Conservation (phyloP, 129 eudicot species). For the Glebionis coronaria region DNA sequence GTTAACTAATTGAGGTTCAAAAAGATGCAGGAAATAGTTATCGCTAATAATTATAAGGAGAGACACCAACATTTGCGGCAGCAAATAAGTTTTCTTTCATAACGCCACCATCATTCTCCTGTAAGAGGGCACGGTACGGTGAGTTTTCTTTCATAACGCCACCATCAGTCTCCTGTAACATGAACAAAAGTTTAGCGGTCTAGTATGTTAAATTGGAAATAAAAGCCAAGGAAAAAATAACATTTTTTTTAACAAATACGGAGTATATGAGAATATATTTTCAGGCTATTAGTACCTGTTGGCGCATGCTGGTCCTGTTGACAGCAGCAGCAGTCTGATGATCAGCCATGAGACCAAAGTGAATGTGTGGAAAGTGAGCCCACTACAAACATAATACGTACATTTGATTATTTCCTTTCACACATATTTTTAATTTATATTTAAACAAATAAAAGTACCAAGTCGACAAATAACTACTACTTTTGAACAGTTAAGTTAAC, state of each 20-base stretch:
- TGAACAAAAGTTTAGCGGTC: too few relatives aligned
- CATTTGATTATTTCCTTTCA: background rate
- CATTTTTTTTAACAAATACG: too few relatives aligned
- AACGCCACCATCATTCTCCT: constrained; percentile 25
- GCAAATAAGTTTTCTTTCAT: constrained; percentile 47
- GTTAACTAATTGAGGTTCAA: background rate
- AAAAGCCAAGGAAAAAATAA: too few relatives aligned
- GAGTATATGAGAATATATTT: too few relatives aligned
- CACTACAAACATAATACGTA: constrained; percentile 30
- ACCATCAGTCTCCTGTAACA: background rate
- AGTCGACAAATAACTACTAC: too few relatives aligned
- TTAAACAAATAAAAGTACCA: background rate
- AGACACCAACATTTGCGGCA: constrained; percentile 41
- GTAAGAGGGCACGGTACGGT: too few relatives aligned
- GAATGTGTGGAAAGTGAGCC: constrained; percentile 78
- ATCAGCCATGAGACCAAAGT: constrained; percentile 52
- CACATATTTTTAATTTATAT: background rate
- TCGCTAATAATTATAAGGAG: constrained; percentile 28
- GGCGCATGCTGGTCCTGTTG: constrained; percentile 44
- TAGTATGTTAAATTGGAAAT: too few relatives aligned
- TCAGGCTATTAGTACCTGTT: constrained; percentile 34
- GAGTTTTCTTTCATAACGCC: constrained; percentile 46
- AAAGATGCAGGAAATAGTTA: constrained; percentile 3
- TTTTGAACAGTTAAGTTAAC: too few relatives aligned
- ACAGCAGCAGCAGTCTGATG: constrained; percentile 30